Conservation (phyloP, 192 early-diverging fungal species). For the Dissophora globulifera region DNA sequence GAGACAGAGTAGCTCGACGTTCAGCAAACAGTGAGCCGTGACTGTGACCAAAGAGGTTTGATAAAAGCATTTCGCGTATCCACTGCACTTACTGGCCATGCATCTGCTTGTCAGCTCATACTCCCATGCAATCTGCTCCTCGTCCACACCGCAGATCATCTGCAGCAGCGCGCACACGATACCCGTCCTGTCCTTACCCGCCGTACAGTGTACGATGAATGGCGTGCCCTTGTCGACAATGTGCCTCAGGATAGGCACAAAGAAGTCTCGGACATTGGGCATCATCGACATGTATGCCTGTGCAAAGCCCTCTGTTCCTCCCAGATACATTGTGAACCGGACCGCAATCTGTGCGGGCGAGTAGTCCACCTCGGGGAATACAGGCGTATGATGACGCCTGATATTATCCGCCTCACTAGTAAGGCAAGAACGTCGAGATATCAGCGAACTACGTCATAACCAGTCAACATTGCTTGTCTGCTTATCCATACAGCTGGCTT, state of each 20-base stretch:
- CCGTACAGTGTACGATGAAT: conserved; percentile 76
- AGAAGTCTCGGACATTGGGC: conserved; percentile 54
- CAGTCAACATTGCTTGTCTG: too few relatives aligned
- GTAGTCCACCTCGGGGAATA: conserved; percentile 65
- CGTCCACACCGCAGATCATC: conserved; percentile 70
- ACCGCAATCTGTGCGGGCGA: conserved; percentile 64
- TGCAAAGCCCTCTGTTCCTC: conserved; percentile 63
- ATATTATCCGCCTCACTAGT: conserved; percentile 54
- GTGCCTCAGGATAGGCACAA: conserved; percentile 58
- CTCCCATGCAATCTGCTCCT: conserved; percentile 73
- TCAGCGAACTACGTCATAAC: too few relatives aligned
- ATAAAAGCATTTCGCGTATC: background rate
- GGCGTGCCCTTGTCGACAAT: conserved; percentile 57
- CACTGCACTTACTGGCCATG: conserved; percentile 48
- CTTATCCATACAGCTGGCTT: background rate
- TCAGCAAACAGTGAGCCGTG: too few relatives aligned
- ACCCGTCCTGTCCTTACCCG: conserved; percentile 78
- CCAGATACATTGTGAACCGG: conserved; percentile 66
- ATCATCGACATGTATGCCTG: conserved; percentile 62
- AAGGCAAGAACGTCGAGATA: too few relatives aligned
- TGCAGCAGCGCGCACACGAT: conserved; percentile 68
- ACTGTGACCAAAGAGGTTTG: background rate
- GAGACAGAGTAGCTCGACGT: too few relatives aligned
- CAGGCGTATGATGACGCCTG: conserved; percentile 56
- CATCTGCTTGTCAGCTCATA: conserved; percentile 64